phyloP scores from a whole-genome alignment of 768 basidiomycete genomes.

The Lactarius tabidus region DNA sequence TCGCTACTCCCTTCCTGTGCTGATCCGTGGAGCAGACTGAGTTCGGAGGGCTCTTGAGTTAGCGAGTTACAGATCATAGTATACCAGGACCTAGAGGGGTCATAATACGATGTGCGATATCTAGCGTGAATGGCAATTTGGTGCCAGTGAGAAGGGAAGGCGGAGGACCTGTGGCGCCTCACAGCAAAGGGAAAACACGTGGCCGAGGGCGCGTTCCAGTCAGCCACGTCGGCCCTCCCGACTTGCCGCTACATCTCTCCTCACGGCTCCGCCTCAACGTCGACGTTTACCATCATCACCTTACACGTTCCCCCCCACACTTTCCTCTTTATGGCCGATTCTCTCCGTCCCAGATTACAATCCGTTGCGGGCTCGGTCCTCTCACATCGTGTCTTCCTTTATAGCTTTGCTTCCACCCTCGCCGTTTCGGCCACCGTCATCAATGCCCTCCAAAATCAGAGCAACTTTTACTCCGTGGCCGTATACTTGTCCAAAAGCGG shows the following conservation, averaged over 20 bases:
- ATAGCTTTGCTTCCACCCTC: conserved; percentile 59
- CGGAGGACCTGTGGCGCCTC: background rate
- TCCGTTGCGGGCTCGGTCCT: conserved; percentile 48
- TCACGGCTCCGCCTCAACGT: background rate
- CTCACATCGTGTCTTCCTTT: conserved; percentile 64
- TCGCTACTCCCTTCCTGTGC: conserved; percentile 2
- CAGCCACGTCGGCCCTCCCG: conserved; percentile 1
- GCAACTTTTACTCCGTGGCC: conserved; percentile 92
- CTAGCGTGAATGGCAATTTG: conserved; percentile 5
- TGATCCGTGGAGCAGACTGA: conserved; percentile 20
- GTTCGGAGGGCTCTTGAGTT: conserved; percentile 10
- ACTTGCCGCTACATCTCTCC: background rate
- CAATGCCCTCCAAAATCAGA: conserved; percentile 76
- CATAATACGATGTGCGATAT: background rate
- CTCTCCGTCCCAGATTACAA: conserved; percentile 50
- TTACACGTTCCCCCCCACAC: background rate
- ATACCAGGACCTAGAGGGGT: background rate
- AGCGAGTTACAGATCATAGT: conserved; percentile 8
- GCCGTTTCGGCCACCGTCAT: conserved; percentile 70
- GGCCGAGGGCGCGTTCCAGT: background rate
- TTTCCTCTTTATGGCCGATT: conserved; percentile 34
- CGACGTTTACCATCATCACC: background rate
- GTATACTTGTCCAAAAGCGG: conserved; percentile 92
- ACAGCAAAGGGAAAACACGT: background rate
- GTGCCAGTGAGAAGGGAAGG: conserved; percentile 9